phyloP scores from a whole-genome alignment of 495 filamentous ascomycete species.

The Endocarpon pusillum region DNA sequence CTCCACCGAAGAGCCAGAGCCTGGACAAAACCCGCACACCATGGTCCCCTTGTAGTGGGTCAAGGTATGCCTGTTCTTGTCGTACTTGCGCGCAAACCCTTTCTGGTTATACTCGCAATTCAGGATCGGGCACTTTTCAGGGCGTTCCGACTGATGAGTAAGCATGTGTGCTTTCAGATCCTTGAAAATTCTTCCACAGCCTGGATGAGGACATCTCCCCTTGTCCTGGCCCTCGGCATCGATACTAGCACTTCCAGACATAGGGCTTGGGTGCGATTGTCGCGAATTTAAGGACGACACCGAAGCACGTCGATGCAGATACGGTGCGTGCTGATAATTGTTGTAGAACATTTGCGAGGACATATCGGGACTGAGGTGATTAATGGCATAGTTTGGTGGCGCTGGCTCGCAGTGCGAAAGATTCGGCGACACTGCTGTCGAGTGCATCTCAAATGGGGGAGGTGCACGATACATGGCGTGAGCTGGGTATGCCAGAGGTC shows the following conservation, averaged over 20 bases:
- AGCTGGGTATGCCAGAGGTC: too few relatives aligned
- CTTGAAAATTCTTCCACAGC: conserved; percentile 84
- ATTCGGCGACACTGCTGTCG: too few relatives aligned
- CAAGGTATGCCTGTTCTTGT: conserved; percentile 95
- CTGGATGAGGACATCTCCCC: conserved; percentile 63
- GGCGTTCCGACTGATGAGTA: conserved; percentile 83
- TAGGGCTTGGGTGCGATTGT: conserved; percentile 35
- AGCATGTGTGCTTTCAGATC: conserved; percentile 92
- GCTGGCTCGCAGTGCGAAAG: too few relatives aligned
- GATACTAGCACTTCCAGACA: conserved; percentile 31
- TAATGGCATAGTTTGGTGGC: too few relatives aligned
- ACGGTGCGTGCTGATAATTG: too few relatives aligned
- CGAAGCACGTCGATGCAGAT: conserved; percentile 13
- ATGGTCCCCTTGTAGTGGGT: conserved; percentile 99
- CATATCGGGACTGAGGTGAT: too few relatives aligned
- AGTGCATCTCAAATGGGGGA: too few relatives aligned
- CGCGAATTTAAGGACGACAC: conserved; percentile 38
- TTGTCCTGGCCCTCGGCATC: conserved; percentile 49
- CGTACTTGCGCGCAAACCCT: conserved; percentile 94
- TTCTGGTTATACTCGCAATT: conserved; percentile 92
- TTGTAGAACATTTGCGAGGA: too few relatives aligned
- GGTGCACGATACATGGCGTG: too few relatives aligned
- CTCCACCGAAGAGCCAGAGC: conserved; percentile 76
- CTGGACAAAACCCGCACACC: conserved; percentile 96
- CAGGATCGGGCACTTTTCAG: conserved; percentile 90